Evolutionary conservation across 495 filamentous ascomycete genomes (phyloP).

Genomic region (Sabuloglossum arenarium): DNA sequence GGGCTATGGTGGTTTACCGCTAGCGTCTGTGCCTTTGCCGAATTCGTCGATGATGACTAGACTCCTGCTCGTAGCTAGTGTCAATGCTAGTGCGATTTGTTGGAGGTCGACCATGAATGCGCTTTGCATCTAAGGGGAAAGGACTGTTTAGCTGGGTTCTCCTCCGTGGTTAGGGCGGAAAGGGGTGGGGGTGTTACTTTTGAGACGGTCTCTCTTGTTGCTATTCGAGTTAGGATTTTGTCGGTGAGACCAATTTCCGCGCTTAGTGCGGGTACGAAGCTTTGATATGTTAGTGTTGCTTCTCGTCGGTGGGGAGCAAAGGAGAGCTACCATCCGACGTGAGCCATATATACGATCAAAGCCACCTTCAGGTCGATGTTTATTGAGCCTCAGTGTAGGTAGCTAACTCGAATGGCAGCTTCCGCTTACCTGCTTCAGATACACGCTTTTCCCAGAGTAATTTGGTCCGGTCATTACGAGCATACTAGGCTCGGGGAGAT

Average conservation of each 20-base stretch:
- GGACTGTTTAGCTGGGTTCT: neutral
- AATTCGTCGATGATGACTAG: slow-evolving; percentile 86
- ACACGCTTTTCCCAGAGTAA: slow-evolving; percentile 89
- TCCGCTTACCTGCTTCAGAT: slow-evolving; percentile 56
- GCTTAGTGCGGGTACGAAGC: slow-evolving; percentile 64
- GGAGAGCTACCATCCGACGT: slow-evolving; percentile 45
- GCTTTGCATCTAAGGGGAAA: slow-evolving; percentile 41
- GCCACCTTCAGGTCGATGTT: slow-evolving; percentile 28
- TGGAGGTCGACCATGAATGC: slow-evolving; percentile 89
- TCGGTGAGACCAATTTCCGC: slow-evolving; percentile 79
- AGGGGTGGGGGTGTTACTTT: slow-evolving; percentile 20
- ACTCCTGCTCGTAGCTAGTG: slow-evolving; percentile 55
- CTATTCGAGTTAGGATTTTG: slow-evolving; percentile 75
- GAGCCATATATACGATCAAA: slow-evolving; percentile 83
- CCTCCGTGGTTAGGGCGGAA: neutral
- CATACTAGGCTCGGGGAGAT: slow-evolving; percentile 37
- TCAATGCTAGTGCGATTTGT: slow-evolving; percentile 61
- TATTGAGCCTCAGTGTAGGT: neutral
- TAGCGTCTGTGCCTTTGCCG: slow-evolving; percentile 74
- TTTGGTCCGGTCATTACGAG: slow-evolving; percentile 83
- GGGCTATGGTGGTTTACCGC: slow-evolving; percentile 23
- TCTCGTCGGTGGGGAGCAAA: neutral
- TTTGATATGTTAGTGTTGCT: slow-evolving; percentile 7
- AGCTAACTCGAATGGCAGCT: neutral
- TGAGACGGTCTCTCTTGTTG: slow-evolving; percentile 72